A percentile compares a stretch with the other conserved stretches of the same genome.
These are phyloP conservation scores for Cyberlindnera bimundalis DNA, from an alignment of 805 yeast species.

Conservation along the genomic window DNA sequence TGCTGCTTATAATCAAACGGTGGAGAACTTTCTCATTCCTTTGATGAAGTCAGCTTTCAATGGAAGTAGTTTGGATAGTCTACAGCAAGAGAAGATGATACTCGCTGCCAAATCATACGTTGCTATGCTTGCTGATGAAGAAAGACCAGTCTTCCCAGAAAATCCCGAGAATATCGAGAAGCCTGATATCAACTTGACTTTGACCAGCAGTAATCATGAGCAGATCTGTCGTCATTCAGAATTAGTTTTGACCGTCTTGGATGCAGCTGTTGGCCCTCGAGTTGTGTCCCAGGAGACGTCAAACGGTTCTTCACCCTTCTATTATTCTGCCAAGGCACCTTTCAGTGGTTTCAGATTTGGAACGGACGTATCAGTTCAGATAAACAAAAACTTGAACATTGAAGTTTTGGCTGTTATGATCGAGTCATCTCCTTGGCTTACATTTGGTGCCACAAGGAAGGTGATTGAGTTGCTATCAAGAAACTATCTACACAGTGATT, in stretches of 20 bases:
- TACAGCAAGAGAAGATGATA: conserved; percentile 67
- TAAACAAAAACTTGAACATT: conserved; percentile 37
- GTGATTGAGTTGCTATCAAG: conserved; percentile 74
- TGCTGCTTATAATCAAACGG: conserved; percentile 70
- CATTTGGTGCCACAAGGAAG: conserved; percentile 53
- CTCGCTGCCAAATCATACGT: conserved; percentile 70
- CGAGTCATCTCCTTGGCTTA: conserved; percentile 72
- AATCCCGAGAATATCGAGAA: conserved; percentile 31
- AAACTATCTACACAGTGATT: conserved; percentile 68
- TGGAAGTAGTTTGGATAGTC: conserved; percentile 54
- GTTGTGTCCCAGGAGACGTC: conserved; percentile 21
- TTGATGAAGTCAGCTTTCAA: conserved; percentile 60
- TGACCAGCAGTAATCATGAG: conserved; percentile 49
- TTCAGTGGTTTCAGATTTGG: conserved; percentile 39
- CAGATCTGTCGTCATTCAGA: conserved; percentile 63
- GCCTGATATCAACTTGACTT: conserved; percentile 31
- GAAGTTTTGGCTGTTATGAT: conserved; percentile 69
- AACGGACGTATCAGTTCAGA: conserved; percentile 36
- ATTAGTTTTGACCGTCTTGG: conserved; percentile 54
- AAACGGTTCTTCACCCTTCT: conserved; percentile 34
- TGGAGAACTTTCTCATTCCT: conserved; percentile 76
- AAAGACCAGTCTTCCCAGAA: conserved; percentile 74
- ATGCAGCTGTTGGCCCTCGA: conserved; percentile 47
- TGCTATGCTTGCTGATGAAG: conserved; percentile 63
- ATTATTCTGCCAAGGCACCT: conserved; percentile 31